Evolutionary conservation across 192 early-diverging fungal species (phyloP).

Genomic region (Dissophora globulifera): DNA sequence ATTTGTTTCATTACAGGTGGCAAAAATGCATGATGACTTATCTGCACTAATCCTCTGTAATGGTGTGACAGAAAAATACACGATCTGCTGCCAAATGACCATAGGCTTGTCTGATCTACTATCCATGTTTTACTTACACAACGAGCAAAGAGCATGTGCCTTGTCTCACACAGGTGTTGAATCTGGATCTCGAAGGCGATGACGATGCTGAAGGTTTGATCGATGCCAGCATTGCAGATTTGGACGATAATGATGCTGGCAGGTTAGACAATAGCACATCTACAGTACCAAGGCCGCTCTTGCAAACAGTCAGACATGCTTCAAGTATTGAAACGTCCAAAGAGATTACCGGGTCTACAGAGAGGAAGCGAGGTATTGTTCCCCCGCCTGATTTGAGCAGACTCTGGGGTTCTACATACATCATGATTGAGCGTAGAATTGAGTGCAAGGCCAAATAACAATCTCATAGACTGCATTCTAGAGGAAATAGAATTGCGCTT

Average conservation of each 20-base stretch:
- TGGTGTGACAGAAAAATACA: too few relatives aligned
- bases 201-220: constrained; percentile 13
- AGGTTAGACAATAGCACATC: neutral
- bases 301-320: too few relatives aligned
- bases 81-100: too few relatives aligned
- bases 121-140: neutral
- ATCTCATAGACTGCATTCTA: neutral
- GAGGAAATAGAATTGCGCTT: constrained; percentile 7
- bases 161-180: constrained; percentile 27
- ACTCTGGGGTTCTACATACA: constrained; percentile 7
- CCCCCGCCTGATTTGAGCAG: constrained; percentile 17
- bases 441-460: constrained; percentile 7
- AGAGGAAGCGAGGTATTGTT: neutral
- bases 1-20: too few relatives aligned
- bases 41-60: too few relatives aligned
- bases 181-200: constrained; percentile 25
- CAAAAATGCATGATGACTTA: too few relatives aligned
- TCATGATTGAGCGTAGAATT: constrained; percentile 17
- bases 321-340: constrained; percentile 14
- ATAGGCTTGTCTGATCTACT: too few relatives aligned
- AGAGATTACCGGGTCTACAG: neutral
- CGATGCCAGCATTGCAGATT: constrained; percentile 7
- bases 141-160: constrained; percentile 22
- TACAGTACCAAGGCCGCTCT: constrained; percentile 31
- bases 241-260: neutral